Base-by-base conservation (phyloP, 1,139 yeast genomes). In the Yamadazyma siamensis region DNA sequence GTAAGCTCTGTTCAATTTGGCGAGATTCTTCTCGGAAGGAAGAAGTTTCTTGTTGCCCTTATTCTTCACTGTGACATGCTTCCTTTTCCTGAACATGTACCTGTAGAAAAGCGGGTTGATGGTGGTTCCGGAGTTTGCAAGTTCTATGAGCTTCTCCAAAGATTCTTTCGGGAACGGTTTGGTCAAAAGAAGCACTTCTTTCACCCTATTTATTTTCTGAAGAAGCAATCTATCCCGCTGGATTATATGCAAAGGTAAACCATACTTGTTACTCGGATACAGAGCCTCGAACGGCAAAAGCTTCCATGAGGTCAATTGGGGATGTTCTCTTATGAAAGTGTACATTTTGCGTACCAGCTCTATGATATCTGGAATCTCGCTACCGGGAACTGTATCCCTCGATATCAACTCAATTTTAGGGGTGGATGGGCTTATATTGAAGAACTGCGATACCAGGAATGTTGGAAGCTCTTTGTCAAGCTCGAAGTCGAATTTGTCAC, bases 181-280 rank as follows among this genome's bases (percentile, higher is more conserved):
- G 24, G 38, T 40, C 2, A 35, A 31, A 6, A 36, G 27, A 7
- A 59, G 31, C 1, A 58, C 25, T 3, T 28, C 25, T 32, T 56
- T 61, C 2, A 58, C 44, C 6, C 46, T 36, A 6, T 45, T 49
- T 3, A 68, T 39, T 24, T 54, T 52, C n/a, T 43, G 34, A 21
- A 46, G 43, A 15, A 65, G 41, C 17, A 50, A 35, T 16, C 43
- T 46, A 35, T 65, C 63, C 23, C 63, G 36, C 12, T 47, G 45
- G 3, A 44, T 40, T 5, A 56, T 54, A 32, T 59, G 58, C 3
- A 55, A 36, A 0, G 72, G 71, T 6, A 41, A 35, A 1, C 68
- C 73, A 29, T 47, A 51, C 21, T 57, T 44, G 22, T 54, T 54
- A 2, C 68, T 53, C 6, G 59, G 58, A 35, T 59, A 64, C 2